A percentile compares a stretch with the other conserved stretches of the same genome.
These are phyloP conservation scores for Russula virescens DNA, from an alignment of 768 basidiomycete genomes.

Conservation along the genomic window DNA sequence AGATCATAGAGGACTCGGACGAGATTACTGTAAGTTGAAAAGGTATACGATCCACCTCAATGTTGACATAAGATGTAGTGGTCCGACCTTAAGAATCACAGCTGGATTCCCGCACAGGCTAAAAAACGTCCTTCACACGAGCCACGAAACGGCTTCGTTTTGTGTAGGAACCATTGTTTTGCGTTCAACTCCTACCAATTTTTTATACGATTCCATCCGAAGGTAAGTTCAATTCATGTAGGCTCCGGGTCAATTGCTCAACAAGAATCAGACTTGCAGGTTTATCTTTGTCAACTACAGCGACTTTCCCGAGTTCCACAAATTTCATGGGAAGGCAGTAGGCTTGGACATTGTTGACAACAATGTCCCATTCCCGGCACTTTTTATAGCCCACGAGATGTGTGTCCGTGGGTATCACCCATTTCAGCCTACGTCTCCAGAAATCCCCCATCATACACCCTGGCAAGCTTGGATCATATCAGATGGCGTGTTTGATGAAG, in stretches of 20 bases:
- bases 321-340: constrained; percentile 33
- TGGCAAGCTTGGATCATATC: constrained; percentile 12
- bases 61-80: neutral
- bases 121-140: neutral
- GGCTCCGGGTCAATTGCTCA: neutral
- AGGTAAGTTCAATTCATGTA: constrained; percentile 23
- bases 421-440: constrained; percentile 26
- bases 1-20: neutral
- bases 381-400: constrained; percentile 36
- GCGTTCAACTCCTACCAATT: constrained; percentile 25
- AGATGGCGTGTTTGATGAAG: neutral
- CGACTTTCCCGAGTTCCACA: constrained; percentile 7
- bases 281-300: constrained; percentile 34
- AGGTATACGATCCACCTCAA: neutral
- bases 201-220: constrained; percentile 30
- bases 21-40: neutral
- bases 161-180: constrained; percentile 12
- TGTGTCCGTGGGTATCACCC: constrained; percentile 32
- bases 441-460: constrained; percentile 14
- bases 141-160: neutral
- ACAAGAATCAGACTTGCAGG: constrained; percentile 20
- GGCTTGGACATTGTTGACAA: constrained; percentile 31
- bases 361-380: constrained; percentile 31
- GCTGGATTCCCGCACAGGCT: neutral
- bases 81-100: neutral